phyloP scores from a whole-genome alignment of 2,329 filamentous ascomycete species.

The Pseudogymnoascus sp. region DNA sequence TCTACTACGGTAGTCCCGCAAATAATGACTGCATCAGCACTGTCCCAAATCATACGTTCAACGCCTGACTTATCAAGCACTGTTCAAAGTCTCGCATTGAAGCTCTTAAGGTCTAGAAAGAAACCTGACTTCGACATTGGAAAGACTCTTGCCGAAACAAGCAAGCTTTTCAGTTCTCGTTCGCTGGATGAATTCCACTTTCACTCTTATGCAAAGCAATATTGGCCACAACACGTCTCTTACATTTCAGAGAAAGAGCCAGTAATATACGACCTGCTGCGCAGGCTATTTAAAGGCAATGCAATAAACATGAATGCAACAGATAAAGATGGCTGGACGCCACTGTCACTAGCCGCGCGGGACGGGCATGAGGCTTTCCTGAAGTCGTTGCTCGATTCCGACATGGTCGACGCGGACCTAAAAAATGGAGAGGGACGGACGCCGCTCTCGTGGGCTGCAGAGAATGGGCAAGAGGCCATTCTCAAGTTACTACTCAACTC shows the following conservation, averaged over 20 bases:
- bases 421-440: neutral
- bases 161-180: conserved; percentile 9
- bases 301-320: conserved; percentile 3
- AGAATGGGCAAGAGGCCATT: neutral
- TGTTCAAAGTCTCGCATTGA: conserved; percentile 15
- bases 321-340: conserved; percentile 9
- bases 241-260: neutral
- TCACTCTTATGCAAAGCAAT: conserved; percentile 12
- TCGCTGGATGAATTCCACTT: conserved; percentile 10
- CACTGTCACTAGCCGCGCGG: conserved; percentile 1
- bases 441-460: conserved; percentile 9
- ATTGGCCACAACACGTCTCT: neutral
- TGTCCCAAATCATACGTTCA: conserved; percentile 20
- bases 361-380: conserved; percentile 6
- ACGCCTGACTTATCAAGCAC: conserved; percentile 14
- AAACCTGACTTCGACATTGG: conserved; percentile 9
- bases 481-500: conserved; percentile 1
- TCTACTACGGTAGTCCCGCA: conserved; percentile 16
- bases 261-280: neutral
- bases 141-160: conserved; percentile 10
- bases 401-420: neutral
- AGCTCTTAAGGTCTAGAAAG: conserved; percentile 11
- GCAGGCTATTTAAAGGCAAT: conserved; percentile 3
- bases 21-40: conserved; percentile 17
- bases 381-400: neutral